Evolutionary conservation across 208 protist genomes (phyloP), one percentile per base, ranked within the genome.

Genomic region (Trypanosomatidae sp.): DNA sequence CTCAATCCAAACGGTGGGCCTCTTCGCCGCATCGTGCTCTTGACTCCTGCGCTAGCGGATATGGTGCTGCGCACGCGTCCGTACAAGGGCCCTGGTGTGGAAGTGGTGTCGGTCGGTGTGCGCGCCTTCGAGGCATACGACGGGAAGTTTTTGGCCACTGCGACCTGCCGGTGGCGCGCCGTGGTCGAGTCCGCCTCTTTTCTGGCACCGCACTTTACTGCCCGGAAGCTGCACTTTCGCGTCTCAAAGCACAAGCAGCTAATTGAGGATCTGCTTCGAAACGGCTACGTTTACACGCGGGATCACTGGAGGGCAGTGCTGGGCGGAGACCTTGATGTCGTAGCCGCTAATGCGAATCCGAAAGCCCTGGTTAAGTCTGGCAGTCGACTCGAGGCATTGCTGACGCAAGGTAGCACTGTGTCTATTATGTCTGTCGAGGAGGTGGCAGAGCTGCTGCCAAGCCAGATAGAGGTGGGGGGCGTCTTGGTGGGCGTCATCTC

Each of bases 41-140:
- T 80, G n/a, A 97, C 91, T 17, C 77, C 68, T 19, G 91, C 82
- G 43, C 66, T 90, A 7, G 90, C 87, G 1, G 70, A 86, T 30
- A 86, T 92, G 83, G 68, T 97, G 22, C 88, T 96, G 69, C 73
- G 80, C 47, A 92, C 85, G 1, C 79, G 80, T 12, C 91, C 90
- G 6, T 97, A 92, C 85, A 97, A 97, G 73, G 93, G 93, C 5
- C 93, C 93, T 44, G 93, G 93, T 12, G 88, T 97, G n/a, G 91
- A 97, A 80, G 77, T 97, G 60, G 87, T 97, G 52, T 86, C 89
- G 10, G 85, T 87, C 25, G 93, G 93, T 49, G 82, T 88, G 65
- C 88, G 91, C 64, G 90, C 87, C 58, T 96, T 97, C 73, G 91
- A 97, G 80, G 80, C 80, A 62, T 96, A 96, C 73, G 90, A 96